phyloP scores from a whole-genome alignment of 2,329 filamentous ascomycete species.

The Penicillium verrucosum region DNA sequence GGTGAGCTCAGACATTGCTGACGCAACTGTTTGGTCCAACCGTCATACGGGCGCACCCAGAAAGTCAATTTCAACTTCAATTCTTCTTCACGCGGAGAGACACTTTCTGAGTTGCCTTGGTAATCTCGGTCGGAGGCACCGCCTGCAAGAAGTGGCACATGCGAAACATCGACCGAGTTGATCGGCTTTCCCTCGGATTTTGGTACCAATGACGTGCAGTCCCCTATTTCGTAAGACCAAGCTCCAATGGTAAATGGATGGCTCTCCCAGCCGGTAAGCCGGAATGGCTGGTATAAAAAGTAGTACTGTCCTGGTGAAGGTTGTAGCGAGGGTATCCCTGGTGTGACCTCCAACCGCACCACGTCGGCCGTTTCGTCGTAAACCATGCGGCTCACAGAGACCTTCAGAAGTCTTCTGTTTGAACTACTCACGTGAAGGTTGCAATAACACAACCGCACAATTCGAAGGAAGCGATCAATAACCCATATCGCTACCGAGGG shows the following conservation, averaged over 20 bases:
- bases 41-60: conserved; percentile 51
- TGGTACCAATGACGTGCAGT: not conserved
- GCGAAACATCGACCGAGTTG: conserved; percentile 15
- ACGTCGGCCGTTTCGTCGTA: conserved; percentile 48
- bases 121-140: not conserved
- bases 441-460: conserved; percentile 44
- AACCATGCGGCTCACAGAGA: conserved; percentile 39
- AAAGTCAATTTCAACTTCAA: conserved; percentile 43
- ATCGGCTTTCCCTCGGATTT: conserved; percentile 1
- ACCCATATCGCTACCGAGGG: conserved; percentile 49
- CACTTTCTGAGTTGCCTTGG: not conserved
- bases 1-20: conserved; percentile 32
- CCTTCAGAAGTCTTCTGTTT: conserved; percentile 16
- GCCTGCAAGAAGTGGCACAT: conserved; percentile 28
- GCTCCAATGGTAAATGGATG: conserved; percentile 51
- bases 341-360: conserved; percentile 47
- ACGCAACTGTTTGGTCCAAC: conserved; percentile 50
- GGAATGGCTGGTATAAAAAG: conserved; percentile 48
- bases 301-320: conserved; percentile 50
- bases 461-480: conserved; percentile 47
- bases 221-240: conserved; percentile 23
- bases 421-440: conserved; percentile 39
- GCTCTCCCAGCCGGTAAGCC: conserved; percentile 48
- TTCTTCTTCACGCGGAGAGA: not conserved
- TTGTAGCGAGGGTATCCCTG: conserved; percentile 31